Conservation (phyloP, 2,329 filamentous ascomycete genomes). For the Magnaporthales sp. region DNA sequence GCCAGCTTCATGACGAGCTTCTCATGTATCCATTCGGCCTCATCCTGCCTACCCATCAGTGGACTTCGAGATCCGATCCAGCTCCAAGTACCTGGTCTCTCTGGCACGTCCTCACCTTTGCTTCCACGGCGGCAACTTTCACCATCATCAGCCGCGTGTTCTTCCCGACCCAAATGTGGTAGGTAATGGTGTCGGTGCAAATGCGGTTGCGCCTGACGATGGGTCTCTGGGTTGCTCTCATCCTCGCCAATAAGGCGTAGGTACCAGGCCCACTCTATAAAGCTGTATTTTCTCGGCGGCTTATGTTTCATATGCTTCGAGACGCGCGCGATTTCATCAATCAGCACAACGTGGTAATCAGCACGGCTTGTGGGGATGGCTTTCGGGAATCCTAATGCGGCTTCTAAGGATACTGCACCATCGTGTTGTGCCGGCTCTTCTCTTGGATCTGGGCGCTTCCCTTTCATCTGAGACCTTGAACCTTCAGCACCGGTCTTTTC, state of each 20-base stretch:
- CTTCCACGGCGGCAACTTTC: background rate
- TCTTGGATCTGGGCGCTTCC: background rate
- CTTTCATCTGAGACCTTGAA: background rate
- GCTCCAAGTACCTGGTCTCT: conserved; percentile 46
- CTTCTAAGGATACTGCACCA: background rate
- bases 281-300: conserved; percentile 59
- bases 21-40: conserved; percentile 67
- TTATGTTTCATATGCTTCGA: conserved; percentile 51
- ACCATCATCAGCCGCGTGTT: background rate
- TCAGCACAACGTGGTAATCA: conserved; percentile 56
- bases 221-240: conserved; percentile 40
- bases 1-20: conserved; percentile 49
- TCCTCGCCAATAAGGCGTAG: conserved; percentile 67
- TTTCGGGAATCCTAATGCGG: background rate
- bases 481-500: background rate
- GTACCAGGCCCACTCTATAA: conserved; percentile 82
- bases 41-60: conserved; percentile 58
- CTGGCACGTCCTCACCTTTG: background rate
- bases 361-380: conserved; percentile 32
- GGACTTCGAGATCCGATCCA: conserved; percentile 65
- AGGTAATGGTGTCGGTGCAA: conserved; percentile 1
- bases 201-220: conserved; percentile 28
- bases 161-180: background rate
- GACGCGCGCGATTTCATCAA: conserved; percentile 61
- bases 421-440: background rate